Percentiles rank a stretch among this genome's conserved stretches.
Conservation (phyloP, 2,329 filamentous ascomycete genomes). For the Scedosporium aurantiacum region DNA sequence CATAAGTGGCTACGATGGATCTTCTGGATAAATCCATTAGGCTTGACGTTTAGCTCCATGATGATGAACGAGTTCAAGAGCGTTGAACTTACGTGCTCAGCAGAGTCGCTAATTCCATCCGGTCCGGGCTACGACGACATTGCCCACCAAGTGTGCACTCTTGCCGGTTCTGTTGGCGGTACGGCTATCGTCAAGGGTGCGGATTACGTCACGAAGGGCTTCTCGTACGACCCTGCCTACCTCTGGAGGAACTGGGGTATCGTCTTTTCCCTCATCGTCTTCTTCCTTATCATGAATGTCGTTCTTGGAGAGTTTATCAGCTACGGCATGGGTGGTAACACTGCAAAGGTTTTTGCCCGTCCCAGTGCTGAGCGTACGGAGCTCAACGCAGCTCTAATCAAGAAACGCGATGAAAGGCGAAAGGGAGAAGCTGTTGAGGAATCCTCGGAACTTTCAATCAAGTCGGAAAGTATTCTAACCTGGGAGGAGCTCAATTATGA, state of each 20-base stretch:
- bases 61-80: conserved; percentile 81
- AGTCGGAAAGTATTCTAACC: conserved; percentile 60
- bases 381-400: conserved; percentile 51
- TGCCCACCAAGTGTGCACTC: conserved; percentile 68
- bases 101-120: conserved; percentile 56
- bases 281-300: conserved; percentile 67
- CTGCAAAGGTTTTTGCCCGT: conserved; percentile 64
- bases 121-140: conserved; percentile 62
- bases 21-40: conserved; percentile 65
- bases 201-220: conserved; percentile 58
- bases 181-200: conserved; percentile 51
- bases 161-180: conserved; percentile 60
- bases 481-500: conserved; percentile 81
- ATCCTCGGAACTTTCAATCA: conserved; percentile 41
- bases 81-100: conserved; percentile 57
- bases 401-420: conserved; percentile 47
- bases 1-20: conserved; percentile 74
- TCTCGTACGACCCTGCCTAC: conserved; percentile 53
- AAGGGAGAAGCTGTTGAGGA: conserved; percentile 32
- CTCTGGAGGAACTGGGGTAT: conserved; percentile 82
- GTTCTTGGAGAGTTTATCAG: conserved; percentile 68
- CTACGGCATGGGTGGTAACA: conserved; percentile 70
- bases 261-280: conserved; percentile 61
- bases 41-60: conserved; percentile 62
- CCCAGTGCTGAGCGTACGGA: conserved; percentile 55